These are phyloP conservation scores for Sporothrix inflata DNA, from an alignment of 2,329 filamentous ascomycete species.

Conservation along the genomic window DNA sequence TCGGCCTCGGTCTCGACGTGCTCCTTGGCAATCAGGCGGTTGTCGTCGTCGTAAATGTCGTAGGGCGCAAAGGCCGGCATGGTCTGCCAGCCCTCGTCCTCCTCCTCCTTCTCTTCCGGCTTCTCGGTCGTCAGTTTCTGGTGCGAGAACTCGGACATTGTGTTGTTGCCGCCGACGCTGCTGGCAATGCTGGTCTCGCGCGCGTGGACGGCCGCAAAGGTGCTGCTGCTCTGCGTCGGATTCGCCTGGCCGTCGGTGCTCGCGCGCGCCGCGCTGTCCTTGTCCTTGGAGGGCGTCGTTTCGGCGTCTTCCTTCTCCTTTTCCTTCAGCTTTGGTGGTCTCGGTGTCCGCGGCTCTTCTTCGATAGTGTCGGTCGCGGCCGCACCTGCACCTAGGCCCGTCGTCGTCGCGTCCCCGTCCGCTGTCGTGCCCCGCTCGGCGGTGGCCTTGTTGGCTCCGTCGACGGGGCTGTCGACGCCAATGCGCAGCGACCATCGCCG, in stretches of 20 bases:
- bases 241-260: slow-evolving; percentile 15
- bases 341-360: slow-evolving; percentile 37
- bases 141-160: slow-evolving; percentile 86
- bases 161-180: slow-evolving; percentile 38
- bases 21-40: slow-evolving; percentile 82
- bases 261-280: not conserved
- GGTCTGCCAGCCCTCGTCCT: slow-evolving; percentile 80
- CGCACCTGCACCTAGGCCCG: slow-evolving; percentile 30
- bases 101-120: slow-evolving; percentile 57
- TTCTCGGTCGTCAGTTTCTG: slow-evolving; percentile 70
- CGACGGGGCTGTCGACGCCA: slow-evolving; percentile 15
- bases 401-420: not conserved
- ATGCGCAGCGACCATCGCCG: slow-evolving; percentile 28
- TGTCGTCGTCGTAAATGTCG: slow-evolving; percentile 94
- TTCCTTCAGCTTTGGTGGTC: slow-evolving; percentile 34
- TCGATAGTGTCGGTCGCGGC: slow-evolving; percentile 22
- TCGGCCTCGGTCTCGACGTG: slow-evolving; percentile 71
- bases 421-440: not conserved
- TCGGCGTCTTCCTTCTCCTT: not conserved
- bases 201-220: slow-evolving; percentile 40
- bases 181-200: slow-evolving; percentile 48
- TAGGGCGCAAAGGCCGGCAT: slow-evolving; percentile 94
- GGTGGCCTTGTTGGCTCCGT: not conserved
- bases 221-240: slow-evolving; percentile 26
- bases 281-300: not conserved